phyloP scores from a whole-genome alignment of 495 filamentous ascomycete species.

The Hypoxylon lienhwacheense region DNA sequence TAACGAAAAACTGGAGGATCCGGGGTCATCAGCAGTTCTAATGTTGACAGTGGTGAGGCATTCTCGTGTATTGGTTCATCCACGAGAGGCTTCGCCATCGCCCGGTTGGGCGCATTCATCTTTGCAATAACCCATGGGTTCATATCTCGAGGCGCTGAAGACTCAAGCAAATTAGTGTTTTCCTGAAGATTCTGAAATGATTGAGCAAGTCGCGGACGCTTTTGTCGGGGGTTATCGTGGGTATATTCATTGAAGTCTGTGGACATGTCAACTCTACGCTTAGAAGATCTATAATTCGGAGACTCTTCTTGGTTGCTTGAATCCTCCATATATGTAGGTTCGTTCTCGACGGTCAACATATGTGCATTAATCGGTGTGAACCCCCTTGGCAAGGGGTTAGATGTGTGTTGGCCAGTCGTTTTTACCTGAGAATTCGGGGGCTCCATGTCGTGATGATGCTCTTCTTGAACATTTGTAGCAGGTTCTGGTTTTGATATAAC shows the following conservation, averaged over 20 bases:
- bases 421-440: neutral
- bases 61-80: conserved; percentile 1
- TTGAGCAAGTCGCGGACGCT: conserved; percentile 14
- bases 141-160: conserved; percentile 31
- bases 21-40: conserved; percentile 19
- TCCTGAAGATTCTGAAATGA: neutral
- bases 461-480: too few relatives aligned
- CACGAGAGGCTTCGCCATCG: neutral
- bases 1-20: conserved; percentile 37
- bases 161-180: conserved; percentile 19
- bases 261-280: conserved; percentile 46
- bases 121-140: conserved; percentile 67
- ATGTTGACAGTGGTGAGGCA: neutral
- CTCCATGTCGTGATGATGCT: too few relatives aligned
- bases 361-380: conserved; percentile 12
- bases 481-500: too few relatives aligned
- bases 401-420: neutral
- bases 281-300: conserved; percentile 15
- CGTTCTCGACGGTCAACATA: neutral
- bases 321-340: neutral
- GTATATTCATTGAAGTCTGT: conserved; percentile 35
- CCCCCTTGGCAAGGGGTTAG: neutral
- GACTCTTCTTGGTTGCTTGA: neutral
- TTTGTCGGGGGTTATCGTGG: conserved; percentile 16
- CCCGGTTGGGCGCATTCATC: conserved; percentile 49